Conservation (phyloP, 2,329 filamentous ascomycete species). For the Pyricularia sp. region DNA sequence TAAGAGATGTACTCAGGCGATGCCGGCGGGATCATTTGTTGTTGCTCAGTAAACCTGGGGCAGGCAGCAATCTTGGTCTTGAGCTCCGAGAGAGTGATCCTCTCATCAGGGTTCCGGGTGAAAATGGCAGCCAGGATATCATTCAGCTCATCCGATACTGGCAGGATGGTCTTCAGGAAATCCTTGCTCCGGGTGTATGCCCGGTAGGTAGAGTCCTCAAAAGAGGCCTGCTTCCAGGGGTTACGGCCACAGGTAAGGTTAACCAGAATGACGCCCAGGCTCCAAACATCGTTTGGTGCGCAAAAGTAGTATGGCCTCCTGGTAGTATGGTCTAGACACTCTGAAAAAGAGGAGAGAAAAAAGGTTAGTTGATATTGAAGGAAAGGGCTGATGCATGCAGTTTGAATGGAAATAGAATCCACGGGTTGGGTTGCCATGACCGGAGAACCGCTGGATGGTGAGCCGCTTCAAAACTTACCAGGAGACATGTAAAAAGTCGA, state of each 20-base stretch:
- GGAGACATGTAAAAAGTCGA: conserved; percentile 99
- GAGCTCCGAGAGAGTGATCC: conserved; percentile 75
- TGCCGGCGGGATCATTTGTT: conserved; percentile 26
- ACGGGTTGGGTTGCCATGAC: conserved; percentile 8
- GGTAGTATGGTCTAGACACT: conserved; percentile 77
- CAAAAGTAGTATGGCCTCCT: conserved; percentile 75
- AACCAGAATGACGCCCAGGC: conserved; percentile 92
- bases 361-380: conserved; percentile 12
- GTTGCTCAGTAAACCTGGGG: conserved; percentile 55
- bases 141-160: conserved; percentile 82
- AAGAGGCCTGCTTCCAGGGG: conserved; percentile 94
- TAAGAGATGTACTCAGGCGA: conserved; percentile 38
- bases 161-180: conserved; percentile 88
- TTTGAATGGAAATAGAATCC: conserved; percentile 3
- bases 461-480: conserved; percentile 50
- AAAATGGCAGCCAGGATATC: conserved; percentile 82
- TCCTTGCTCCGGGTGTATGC: conserved; percentile 77
- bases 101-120: conserved; percentile 70
- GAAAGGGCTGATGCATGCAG: background rate
- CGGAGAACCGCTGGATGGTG: conserved; percentile 1
- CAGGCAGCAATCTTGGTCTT: conserved; percentile 69
- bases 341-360: conserved; percentile 36
- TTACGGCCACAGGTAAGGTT: conserved; percentile 97
- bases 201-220: conserved; percentile 89
- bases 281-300: conserved; percentile 95